Evolutionary conservation across 306 rosid species (phyloP), one percentile per base, ranked within the genome.

Genomic region (Quercus aquifolioides): DNA sequence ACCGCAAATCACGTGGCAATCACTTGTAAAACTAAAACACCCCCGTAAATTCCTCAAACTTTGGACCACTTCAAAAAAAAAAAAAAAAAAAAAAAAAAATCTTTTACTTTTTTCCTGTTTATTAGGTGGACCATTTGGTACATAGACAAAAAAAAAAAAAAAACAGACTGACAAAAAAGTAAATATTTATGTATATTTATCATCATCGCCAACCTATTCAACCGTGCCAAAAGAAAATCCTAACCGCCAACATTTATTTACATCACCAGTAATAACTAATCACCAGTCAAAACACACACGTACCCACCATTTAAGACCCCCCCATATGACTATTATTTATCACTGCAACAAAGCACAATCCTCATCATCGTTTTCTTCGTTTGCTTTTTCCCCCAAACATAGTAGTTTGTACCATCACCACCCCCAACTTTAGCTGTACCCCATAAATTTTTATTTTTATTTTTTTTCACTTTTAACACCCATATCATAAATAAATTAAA

Each of bases 1-100:
- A 69, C 74, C 20, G 13, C 18, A 76, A 4, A 49, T 83, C 88
- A 83, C 87, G 89, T 91, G 89, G 19, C 54, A 10, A 51, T 81
- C 87, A 76, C 80, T 71, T 84, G 81, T 51, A 12, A 18, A 38
- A 35, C 41, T 6, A 35, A 38, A 3, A 21, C 12, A 72, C 38
- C 67, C 14, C 14, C 20, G n/a, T 33, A 21, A 43, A 14, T 28
- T 20, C 26, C 25, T 10, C 17, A 23, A 23, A 23, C 15, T 60
- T 9, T 12, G 15, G 28, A 23, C 15, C 28, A 23, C 23, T 23
- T 20, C 11, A 7, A 33, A 33, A 33, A 33, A 33, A 33, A 33
- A 33, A 5, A 33, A 33, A n/a, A 1, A 31, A 5, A 2, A 38
- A 38, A 7, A 38, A 6, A 6, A 10, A 9, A 1, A 8, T 21